Conservation (phyloP, 225 moss, liverwort and hornwort species). For the Pseudoscleropodium purum region DNA sequence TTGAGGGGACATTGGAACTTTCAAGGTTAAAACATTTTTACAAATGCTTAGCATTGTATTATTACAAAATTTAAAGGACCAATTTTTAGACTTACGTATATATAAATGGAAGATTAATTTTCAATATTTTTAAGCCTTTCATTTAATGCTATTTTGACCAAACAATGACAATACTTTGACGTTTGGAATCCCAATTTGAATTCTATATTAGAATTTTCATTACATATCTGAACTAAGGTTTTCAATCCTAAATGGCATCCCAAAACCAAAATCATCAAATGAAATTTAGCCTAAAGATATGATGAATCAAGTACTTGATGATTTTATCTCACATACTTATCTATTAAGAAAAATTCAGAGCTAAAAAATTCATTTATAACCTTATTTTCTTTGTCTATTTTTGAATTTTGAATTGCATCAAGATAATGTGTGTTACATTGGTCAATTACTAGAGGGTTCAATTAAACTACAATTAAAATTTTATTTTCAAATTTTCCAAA, state of each 20-base stretch:
- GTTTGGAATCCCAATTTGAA: neutral
- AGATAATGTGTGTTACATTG: rapidly evolving
- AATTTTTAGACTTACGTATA: neutral
- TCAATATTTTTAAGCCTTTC: neutral
- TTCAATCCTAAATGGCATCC: neutral
- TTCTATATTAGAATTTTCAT: neutral
- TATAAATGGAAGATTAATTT: neutral
- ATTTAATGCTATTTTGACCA: neutral
- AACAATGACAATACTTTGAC: neutral
- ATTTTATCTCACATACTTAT: neutral
- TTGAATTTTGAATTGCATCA: neutral
- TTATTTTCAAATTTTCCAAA: neutral
- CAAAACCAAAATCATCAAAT: neutral
- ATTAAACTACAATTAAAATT: neutral
- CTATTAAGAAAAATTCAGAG: neutral
- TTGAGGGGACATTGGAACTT: too few species aligned
- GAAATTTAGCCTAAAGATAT: neutral
- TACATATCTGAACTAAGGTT: rapidly evolving
- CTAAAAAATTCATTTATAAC: neutral
- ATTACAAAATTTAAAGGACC: neutral
- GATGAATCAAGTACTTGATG: neutral
- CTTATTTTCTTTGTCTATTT: neutral
- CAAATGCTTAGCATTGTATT: neutral
- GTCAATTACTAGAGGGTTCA: neutral
- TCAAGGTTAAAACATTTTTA: neutral